phyloP scores from a whole-genome alignment of 192 early-diverging fungal genomes.

The Coemansia sp. region DNA sequence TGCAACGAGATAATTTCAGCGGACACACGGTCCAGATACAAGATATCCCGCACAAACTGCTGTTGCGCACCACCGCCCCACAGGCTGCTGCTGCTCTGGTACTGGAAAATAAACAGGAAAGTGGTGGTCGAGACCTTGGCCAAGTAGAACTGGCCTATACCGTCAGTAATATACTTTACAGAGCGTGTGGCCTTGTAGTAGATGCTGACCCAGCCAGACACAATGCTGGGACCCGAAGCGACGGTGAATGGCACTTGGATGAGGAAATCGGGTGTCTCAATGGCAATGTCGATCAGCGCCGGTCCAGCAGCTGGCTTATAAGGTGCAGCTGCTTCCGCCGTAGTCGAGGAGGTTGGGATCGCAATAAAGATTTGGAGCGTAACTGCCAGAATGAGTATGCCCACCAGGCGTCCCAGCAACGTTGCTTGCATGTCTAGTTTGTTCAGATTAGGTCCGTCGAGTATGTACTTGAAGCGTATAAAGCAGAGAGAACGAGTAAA shows the following conservation, averaged over 20 bases:
- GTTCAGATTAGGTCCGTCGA: background rate
- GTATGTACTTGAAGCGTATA: background rate
- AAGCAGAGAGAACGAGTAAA: background rate
- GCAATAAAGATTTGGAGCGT: slow-evolving; percentile 5
- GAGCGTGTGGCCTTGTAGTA: slow-evolving; percentile 43
- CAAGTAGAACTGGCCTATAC: slow-evolving; percentile 20
- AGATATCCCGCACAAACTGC: slow-evolving; percentile 17
- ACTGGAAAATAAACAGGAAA: slow-evolving; percentile 38
- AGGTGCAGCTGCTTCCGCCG: background rate
- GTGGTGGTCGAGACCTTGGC: slow-evolving; percentile 38
- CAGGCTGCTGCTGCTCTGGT: slow-evolving; percentile 8
- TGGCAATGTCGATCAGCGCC: slow-evolving; percentile 20
- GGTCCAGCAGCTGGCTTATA: background rate
- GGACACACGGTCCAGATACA: slow-evolving; percentile 38
- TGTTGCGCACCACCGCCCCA: slow-evolving; percentile 5
- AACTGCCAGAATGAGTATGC: background rate
- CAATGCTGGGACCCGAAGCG: slow-evolving; percentile 12
- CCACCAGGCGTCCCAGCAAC: background rate
- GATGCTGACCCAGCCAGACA: slow-evolving; percentile 28
- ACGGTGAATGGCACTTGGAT: slow-evolving; percentile 35
- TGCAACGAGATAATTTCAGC: slow-evolving; percentile 25
- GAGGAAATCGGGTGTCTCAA: slow-evolving; percentile 28
- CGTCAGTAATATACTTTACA: slow-evolving; percentile 23
- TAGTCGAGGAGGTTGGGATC: background rate
- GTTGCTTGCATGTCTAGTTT: background rate